Base-by-base conservation (phyloP, 176 grass and related monocot genomes). In the Paspalum vaginatum region DNA sequence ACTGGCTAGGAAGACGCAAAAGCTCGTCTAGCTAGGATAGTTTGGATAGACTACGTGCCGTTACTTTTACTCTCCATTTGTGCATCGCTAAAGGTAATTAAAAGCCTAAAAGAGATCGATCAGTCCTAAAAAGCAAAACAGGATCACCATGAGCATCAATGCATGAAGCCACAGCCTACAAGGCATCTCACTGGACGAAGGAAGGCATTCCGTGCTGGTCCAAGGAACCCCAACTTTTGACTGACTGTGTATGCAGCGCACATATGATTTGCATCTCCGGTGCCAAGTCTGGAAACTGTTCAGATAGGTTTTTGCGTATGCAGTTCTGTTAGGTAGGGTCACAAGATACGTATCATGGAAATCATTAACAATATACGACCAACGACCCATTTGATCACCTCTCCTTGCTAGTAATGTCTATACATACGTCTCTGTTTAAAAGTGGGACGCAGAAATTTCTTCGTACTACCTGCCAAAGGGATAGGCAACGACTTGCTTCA, bases 51-150 rank as follows among this genome's bases (percentile, higher is more conserved):
- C 64, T 20, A 21, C 51, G 27, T n/a, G n/a, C 22, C 56, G 21
- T 82, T 50, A 39, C 79, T 68, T 80, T 80, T 72, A 82, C 44
- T n/a, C 7, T n/a, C 53, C 44, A 48, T 50, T 82, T 72, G 79
- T 72, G 79, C 45, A 39, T 10, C 67, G 15, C 6, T 37, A 63
- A 85, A 79, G 14, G 47, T 14, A 24, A 72, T n/a, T 68, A 68
- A 62, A 62, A 62, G 25, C 1, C 25, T 37, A 37, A 67, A 68
- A 46, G 41, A 25, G 66, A 47, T 2, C 65, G 32, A 32, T 32
- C 32, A 32, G 32, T 32, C 32, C 32, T 32, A 3, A 32, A 32
- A 32, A 32, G 32, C 32, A 32, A 32, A 32, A 32, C 32, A 32
- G 32, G 32, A 24, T 45, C 73, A 25, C 17, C 50, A 43, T 42